Conservation (phyloP, 139 green algal genomes). For the Zygnema circumcarinatum region DNA sequence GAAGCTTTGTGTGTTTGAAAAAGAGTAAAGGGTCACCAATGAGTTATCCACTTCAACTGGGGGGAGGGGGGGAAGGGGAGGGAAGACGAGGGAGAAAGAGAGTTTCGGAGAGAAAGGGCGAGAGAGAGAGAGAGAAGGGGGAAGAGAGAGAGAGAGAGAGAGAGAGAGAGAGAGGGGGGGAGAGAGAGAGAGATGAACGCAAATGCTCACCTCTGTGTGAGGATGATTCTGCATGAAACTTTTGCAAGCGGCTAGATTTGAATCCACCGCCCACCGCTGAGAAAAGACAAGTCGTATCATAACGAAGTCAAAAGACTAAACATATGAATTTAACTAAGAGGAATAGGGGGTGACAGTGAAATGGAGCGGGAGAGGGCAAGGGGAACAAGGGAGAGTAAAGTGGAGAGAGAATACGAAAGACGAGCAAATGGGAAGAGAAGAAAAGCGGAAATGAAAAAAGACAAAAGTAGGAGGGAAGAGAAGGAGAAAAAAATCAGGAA, state of each 20-base stretch:
- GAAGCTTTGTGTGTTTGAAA: too few relatives aligned
- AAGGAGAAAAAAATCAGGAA: neutral
- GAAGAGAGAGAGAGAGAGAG: constrained; percentile 27
- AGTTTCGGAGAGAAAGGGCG: neutral
- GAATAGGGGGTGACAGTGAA: too few relatives aligned
- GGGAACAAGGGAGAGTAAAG: neutral
- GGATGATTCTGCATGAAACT: constrained; percentile 38
- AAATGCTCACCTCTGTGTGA: constrained; percentile 33
- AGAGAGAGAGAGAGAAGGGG: neutral
- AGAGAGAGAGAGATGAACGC: neutral
- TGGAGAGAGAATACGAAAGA: neutral
- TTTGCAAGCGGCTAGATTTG: constrained; percentile 30
- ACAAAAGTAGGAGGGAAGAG: neutral
- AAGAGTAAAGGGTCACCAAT: too few relatives aligned
- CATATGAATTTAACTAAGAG: too few relatives aligned
- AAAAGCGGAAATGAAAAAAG: neutral
- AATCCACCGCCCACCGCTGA: constrained; percentile 48
- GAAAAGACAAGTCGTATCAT: too few relatives aligned
- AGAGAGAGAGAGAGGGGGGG: neutral
- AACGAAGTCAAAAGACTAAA: too few relatives aligned
- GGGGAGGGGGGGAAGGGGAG: neutral
- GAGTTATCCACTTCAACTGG: too few relatives aligned
- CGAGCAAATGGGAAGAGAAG: neutral
- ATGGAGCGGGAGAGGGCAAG: too few relatives aligned
- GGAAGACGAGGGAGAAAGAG: constrained; percentile 25